These are phyloP conservation scores for Zygosaccharomyces pseudobailii DNA, from an alignment of 1,139 yeast genomes.

Conservation along the genomic window DNA sequence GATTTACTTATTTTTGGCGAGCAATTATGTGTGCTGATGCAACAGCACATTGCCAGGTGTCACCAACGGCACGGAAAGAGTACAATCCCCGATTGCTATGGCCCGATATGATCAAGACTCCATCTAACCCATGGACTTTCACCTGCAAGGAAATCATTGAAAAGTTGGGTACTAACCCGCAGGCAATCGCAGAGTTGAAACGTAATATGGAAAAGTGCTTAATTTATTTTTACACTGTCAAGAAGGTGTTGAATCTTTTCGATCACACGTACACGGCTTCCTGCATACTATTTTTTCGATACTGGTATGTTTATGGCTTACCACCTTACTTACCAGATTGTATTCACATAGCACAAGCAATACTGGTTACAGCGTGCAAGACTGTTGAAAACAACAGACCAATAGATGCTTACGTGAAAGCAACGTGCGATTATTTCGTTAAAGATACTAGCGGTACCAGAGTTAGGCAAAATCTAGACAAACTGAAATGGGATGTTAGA, in stretches of 20 bases:
- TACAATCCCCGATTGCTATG: slow-evolving; percentile 31
- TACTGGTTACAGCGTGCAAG: slow-evolving; percentile 36
- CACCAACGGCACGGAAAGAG: slow-evolving; percentile 5
- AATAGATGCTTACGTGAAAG: slow-evolving; percentile 33
- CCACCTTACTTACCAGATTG: slow-evolving; percentile 28
- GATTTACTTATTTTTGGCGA: too few relatives aligned
- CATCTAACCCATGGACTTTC: slow-evolving; percentile 31
- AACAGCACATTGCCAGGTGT: neutral
- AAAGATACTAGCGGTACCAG: slow-evolving; percentile 26
- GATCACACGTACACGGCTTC: slow-evolving; percentile 36
- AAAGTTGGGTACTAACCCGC: slow-evolving; percentile 24
- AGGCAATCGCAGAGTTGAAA: slow-evolving; percentile 23
- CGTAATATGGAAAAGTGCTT: slow-evolving; percentile 33
- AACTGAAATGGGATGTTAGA: slow-evolving; percentile 35
- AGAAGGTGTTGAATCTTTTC: slow-evolving; percentile 31
- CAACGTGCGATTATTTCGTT: slow-evolving; percentile 31
- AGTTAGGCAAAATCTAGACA: slow-evolving; percentile 30
- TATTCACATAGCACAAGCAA: slow-evolving; percentile 31
- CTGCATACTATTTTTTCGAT: slow-evolving; percentile 32
- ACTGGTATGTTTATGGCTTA: slow-evolving; percentile 31
- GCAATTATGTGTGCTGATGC: neutral
- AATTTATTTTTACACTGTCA: slow-evolving; percentile 32
- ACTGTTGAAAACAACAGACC: slow-evolving; percentile 36
- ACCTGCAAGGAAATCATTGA: slow-evolving; percentile 30
- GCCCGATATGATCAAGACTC: slow-evolving; percentile 34